phyloP scores from a whole-genome alignment of 257 asterid genomes.

The Coffea canephora region DNA sequence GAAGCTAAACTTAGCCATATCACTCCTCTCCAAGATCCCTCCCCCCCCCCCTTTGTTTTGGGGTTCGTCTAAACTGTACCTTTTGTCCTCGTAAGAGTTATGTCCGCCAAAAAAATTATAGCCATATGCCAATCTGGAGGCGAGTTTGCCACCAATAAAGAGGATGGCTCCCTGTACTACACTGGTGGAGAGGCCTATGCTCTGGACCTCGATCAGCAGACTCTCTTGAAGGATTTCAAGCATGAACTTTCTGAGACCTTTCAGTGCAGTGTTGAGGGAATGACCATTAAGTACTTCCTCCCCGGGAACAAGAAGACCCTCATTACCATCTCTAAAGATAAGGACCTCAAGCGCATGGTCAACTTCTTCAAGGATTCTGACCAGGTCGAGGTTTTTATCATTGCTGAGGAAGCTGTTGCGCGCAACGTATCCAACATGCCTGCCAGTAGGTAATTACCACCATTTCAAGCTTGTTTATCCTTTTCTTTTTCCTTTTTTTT shows the following conservation, averaged over 20 bases:
- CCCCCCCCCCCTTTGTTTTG: no score
- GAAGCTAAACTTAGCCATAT: neutral
- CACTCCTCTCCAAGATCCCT: neutral
- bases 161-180: conserved; percentile 67
- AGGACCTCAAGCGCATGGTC: conserved; percentile 93
- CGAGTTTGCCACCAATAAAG: conserved; percentile 69
- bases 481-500: neutral
- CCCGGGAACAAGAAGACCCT: conserved; percentile 91
- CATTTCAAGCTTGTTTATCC: neutral
- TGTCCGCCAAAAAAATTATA: conserved; percentile 75
- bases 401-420: conserved; percentile 62
- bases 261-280: conserved; percentile 51
- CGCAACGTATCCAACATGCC: conserved; percentile 63
- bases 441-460: conserved; percentile 67
- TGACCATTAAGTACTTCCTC: conserved; percentile 84
- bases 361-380: conserved; percentile 89
- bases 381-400: conserved; percentile 87
- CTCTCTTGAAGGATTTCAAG: conserved; percentile 69
- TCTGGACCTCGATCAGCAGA: conserved; percentile 73
- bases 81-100: conserved; percentile 5
- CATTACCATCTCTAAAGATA: conserved; percentile 86
- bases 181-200: conserved; percentile 96
- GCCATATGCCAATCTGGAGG: conserved; percentile 98
- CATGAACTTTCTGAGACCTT: conserved; percentile 84
- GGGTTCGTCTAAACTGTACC: neutral